Conservation (phyloP, 208 protist genomes). For the Vickermania ingenoplastis region DNA sequence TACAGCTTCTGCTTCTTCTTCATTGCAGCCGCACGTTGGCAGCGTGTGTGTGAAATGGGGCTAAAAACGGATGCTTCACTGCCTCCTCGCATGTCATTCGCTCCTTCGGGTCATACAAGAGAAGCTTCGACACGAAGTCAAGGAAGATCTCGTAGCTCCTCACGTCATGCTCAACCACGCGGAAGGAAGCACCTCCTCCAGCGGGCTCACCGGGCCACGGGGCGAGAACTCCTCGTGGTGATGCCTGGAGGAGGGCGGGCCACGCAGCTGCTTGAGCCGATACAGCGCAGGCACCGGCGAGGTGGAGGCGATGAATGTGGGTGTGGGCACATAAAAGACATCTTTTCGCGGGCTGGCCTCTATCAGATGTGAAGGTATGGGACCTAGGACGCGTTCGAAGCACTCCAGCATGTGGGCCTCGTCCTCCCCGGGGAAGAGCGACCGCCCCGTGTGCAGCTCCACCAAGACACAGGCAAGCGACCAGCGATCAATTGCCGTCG, state of each 20-base stretch:
- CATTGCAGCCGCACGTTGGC: too few relatives aligned
- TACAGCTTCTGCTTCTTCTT: too few relatives aligned
- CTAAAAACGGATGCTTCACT: conserved; percentile 69
- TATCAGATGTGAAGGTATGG: conserved; percentile 73
- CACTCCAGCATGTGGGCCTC: conserved; percentile 92
- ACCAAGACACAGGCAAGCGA: conserved; percentile 97
- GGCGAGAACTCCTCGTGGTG: too few relatives aligned
- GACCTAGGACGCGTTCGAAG: conserved; percentile 80
- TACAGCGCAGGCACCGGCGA: too few relatives aligned
- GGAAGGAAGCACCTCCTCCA: too few relatives aligned
- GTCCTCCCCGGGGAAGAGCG: conserved; percentile 93
- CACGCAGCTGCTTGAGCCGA: too few relatives aligned
- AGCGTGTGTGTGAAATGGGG: conserved; percentile 26
- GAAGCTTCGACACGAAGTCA: conserved; percentile 63
- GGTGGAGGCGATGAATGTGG: too few relatives aligned
- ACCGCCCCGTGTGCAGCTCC: conserved; percentile 96
- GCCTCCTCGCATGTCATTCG: conserved; percentile 64
- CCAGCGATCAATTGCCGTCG: conserved; percentile 97
- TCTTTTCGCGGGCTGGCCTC: conserved; percentile 48
- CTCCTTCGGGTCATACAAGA: conserved; percentile 66
- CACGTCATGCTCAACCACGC: conserved; percentile 62
- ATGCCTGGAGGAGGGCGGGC: too few relatives aligned
- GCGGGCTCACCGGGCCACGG: too few relatives aligned
- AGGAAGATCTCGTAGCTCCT: conserved; percentile 58
- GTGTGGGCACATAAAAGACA: too few relatives aligned